Conservation (phyloP, 441 rosid genomes). For the Erysimum cheiri region DNA sequence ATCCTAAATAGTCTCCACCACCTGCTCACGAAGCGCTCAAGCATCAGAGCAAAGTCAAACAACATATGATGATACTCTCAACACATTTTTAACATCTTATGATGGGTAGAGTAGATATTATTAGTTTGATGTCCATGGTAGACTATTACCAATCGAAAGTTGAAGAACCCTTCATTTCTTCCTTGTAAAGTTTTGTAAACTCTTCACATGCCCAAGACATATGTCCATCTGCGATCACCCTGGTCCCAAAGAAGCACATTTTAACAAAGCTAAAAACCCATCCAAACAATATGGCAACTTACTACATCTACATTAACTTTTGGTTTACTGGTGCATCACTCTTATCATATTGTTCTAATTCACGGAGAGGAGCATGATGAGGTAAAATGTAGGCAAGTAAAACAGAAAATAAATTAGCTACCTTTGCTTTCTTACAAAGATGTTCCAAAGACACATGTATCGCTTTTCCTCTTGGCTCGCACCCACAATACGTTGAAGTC, state of each 20-base stretch:
- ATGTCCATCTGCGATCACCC: constrained; percentile 85
- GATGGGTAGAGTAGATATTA: neutral
- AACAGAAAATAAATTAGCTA: constrained; percentile 36
- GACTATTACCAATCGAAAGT: constrained; percentile 13
- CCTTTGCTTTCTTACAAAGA: constrained; percentile 81
- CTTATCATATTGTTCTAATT: neutral
- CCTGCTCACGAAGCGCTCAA: constrained; percentile 11
- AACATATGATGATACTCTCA: constrained; percentile 2
- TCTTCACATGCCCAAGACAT: constrained; percentile 92
- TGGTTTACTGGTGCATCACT: neutral
- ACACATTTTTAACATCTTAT: constrained; percentile 5
- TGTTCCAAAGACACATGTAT: constrained; percentile 93
- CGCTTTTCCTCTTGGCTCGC: constrained; percentile 79
- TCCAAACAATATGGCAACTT: neutral
- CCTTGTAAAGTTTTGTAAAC: constrained; percentile 55
- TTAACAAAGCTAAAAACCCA: neutral
- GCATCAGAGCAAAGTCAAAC: constrained; percentile 9
- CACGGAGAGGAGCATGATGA: neutral
- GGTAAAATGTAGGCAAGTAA: neutral
- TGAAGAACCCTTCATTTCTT: neutral
- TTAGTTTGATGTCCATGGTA: constrained; percentile 2
- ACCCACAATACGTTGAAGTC: constrained; percentile 73
- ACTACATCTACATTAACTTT: neutral
- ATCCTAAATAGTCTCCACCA: constrained; percentile 17
- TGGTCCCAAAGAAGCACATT: constrained; percentile 41